These are phyloP conservation scores for Inga oerstediana DNA, from an alignment of 306 rosid genomes.

Conservation along the genomic window DNA sequence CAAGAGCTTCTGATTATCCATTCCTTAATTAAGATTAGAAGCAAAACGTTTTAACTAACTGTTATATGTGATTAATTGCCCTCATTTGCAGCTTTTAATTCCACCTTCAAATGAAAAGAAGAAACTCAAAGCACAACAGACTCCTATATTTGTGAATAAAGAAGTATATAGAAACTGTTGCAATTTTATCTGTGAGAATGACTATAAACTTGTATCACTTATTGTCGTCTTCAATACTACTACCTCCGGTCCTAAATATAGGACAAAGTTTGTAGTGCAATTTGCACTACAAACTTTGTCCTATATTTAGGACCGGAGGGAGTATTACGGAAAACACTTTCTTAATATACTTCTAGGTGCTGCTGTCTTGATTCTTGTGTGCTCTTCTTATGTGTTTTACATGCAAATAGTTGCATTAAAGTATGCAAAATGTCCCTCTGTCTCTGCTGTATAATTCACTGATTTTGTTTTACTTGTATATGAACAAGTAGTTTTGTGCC, in stretches of 20 bases:
- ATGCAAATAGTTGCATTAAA: neutral
- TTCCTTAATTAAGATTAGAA: neutral
- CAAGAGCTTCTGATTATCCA: neutral
- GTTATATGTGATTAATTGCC: too few relatives aligned
- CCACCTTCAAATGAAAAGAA: constrained; percentile 62
- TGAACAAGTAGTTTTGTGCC: neutral
- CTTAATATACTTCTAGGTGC: neutral
- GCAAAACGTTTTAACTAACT: too few relatives aligned
- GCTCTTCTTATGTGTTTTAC: neutral
- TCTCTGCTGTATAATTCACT: neutral
- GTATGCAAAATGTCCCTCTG: neutral
- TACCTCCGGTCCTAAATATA: too few relatives aligned
- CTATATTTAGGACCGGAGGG: too few relatives aligned
- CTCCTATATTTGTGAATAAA: constrained; percentile 64
- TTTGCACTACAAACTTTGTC: too few relatives aligned
- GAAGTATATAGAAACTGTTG: neutral
- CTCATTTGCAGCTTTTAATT: constrained; percentile 67
- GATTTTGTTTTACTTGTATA: neutral
- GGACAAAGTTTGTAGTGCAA: too few relatives aligned
- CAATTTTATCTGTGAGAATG: neutral
- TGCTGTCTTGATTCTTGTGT: neutral
- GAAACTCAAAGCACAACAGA: constrained; percentile 53
- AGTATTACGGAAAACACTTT: neutral
- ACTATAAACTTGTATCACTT: neutral
- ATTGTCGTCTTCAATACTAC: neutral